Evolutionary conservation across 257 asterid species (phyloP).

Genomic region (Jaltomata sinuosa): DNA sequence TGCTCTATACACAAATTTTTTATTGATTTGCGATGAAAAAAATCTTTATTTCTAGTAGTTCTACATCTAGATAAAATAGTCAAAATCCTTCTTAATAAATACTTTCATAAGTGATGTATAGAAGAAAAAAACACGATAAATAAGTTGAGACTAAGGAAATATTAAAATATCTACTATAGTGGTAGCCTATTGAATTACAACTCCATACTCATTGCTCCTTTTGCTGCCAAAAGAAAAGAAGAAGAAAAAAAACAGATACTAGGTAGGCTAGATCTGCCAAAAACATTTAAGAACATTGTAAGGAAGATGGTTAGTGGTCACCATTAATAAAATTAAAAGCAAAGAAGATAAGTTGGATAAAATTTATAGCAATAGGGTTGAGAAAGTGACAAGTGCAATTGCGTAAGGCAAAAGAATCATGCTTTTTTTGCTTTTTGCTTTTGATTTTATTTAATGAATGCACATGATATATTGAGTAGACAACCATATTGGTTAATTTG

Average conservation of each 20-base stretch:
- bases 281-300: not conserved
- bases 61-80: no score
- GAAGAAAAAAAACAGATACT: not conserved
- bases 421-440: not conserved
- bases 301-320: not conserved
- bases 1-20: no score
- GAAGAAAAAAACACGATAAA: no score
- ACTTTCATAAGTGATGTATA: not conserved
- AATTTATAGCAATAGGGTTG: not conserved
- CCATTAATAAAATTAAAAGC: not conserved
- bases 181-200: not conserved
- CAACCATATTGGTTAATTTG: conserved; percentile 8
- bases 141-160: no score
- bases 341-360: not conserved
- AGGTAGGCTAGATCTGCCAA: not conserved
- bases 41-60: no score
- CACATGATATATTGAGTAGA: conserved; percentile 15
- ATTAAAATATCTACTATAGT: not conserved
- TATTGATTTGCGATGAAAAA: no score
- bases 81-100: not conserved
- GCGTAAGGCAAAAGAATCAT: not conserved
- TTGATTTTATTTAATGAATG: conserved; percentile 1
- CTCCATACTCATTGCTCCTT: not conserved
- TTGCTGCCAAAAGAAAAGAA: not conserved
- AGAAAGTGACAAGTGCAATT: not conserved